Evolutionary conservation across 179 eudicot genomes (phyloP).

Genomic region (Spinacia oleracea): DNA sequence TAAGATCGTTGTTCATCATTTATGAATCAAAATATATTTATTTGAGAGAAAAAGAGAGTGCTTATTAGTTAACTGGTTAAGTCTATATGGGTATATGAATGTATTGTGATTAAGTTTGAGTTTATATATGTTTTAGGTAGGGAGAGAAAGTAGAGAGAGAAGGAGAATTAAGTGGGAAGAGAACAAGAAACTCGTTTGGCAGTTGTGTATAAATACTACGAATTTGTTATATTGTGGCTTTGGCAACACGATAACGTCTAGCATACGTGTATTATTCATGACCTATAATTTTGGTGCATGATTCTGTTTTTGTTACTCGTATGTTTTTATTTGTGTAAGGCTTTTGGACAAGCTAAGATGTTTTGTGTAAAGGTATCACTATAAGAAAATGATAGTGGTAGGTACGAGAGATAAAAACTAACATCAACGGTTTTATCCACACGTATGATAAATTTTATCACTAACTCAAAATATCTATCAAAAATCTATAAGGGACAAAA

Average conservation of each 20-base stretch:
- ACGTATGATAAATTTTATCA: background rate
- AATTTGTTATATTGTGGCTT: constrained; percentile 30
- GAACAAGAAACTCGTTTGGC: constrained; percentile 37
- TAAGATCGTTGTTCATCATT: background rate
- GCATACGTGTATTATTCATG: constrained; percentile 28
- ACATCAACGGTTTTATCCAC: background rate
- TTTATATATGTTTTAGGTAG: constrained; percentile 22
- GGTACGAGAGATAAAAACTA: background rate
- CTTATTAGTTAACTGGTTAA: constrained; percentile 15
- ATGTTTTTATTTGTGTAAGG: constrained; percentile 16
- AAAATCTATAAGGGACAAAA: too few relatives aligned
- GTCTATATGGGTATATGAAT: background rate
- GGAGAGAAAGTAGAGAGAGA: background rate
- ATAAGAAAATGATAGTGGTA: background rate
- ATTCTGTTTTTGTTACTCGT: background rate
- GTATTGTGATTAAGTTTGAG: background rate
- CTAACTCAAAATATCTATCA: background rate
- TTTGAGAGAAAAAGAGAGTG: background rate
- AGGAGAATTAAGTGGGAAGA: constrained; percentile 24
- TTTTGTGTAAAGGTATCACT: background rate
- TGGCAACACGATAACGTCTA: constrained; percentile 40
- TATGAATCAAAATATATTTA: constrained; percentile 10
- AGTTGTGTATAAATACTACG: constrained; percentile 15
- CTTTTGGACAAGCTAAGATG: constrained; percentile 21
- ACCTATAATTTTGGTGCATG: constrained; percentile 1